Percentiles rank a stretch among this genome's conserved stretches.
phyloP scores from a whole-genome alignment of 352 stramenopile species.

The Hyaloperonospora brassicae region DNA sequence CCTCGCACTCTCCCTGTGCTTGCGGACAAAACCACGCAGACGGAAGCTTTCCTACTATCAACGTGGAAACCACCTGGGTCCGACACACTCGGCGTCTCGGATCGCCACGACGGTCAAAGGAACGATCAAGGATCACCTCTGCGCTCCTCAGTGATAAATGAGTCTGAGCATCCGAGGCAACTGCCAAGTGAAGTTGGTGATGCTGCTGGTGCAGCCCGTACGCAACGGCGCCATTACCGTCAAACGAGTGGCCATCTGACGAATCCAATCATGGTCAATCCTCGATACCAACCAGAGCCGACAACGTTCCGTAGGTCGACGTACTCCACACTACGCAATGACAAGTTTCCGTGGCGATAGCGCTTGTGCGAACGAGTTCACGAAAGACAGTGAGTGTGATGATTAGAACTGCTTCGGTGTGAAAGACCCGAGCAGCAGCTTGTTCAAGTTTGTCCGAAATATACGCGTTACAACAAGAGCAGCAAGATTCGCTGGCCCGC shows the following conservation, averaged over 20 bases:
- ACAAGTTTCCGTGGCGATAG: conserved; percentile 28
- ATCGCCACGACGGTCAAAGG: conserved; percentile 1
- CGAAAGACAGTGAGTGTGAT: background rate
- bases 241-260: conserved; percentile 16
- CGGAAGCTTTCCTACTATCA: conserved; percentile 15
- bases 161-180: conserved; percentile 18
- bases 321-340: conserved; percentile 32
- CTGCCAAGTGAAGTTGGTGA: conserved; percentile 3
- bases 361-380: background rate
- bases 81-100: background rate
- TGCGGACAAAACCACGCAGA: conserved; percentile 33
- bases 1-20: conserved; percentile 23
- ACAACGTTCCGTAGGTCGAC: conserved; percentile 35
- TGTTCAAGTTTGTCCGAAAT: conserved; percentile 47
- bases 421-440: conserved; percentile 30
- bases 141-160: conserved; percentile 8
- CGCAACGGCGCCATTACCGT: conserved; percentile 11
- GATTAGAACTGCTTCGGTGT: conserved; percentile 8
- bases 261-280: conserved; percentile 48
- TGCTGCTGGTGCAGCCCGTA: background rate
- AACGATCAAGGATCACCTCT: background rate
- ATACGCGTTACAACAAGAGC: conserved; percentile 51
- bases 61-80: background rate
- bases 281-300: conserved; percentile 38
- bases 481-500: conserved; percentile 46